Evolutionary conservation across 1,139 yeast species (phyloP), one percentile per base, ranked within the genome.

Genomic region (Taphrina wiesneri): DNA sequence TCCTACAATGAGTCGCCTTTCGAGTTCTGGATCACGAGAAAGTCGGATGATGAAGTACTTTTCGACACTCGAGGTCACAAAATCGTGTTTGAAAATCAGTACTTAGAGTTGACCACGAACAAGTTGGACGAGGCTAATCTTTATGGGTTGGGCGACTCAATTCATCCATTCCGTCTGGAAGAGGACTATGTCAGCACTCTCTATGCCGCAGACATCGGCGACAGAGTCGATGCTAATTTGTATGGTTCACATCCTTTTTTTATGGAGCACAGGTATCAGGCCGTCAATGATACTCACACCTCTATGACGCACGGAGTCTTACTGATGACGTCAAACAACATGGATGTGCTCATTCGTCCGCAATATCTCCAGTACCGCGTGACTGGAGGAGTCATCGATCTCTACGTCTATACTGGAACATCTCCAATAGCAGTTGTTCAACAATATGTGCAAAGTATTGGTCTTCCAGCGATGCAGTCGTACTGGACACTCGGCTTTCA

Each of bases 401-500:
- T 77, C 32, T 77, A 75, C 69, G 74, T 77, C 71, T 77, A 76
- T 68, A 69, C 75, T 41, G 79, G 79, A 2, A 77, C 78, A 2
- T 69, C 74, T 30, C 75, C 78, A 17, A 73, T 71, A 64, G 75
- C 76, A 45, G 77, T 75, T 7, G 74, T 75, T 46, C 67, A 70
- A 36, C 79, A 77, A 69, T 72, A 72, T 53, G 73, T 71, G 17
- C 47, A 59, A n/a, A 69, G 71, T 6, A 67, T 72, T 52, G 78
- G 79, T 2, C 71, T 74, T 23, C 75, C 77, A 13, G 76, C 77
- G 3, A 73, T 77, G 67, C 77, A 75, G 66, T 78, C 75, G 25
- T 72, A 72, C 69, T 72, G 73, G 73, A 67, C 96, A 0, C 77
- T 91, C 39, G 98, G 96, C 0, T 89, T 92, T 74, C 98, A 93